These are phyloP conservation scores for Chlorella variabilis DNA, from an alignment of 163 green algal genomes.

Conservation along the genomic window DNA sequence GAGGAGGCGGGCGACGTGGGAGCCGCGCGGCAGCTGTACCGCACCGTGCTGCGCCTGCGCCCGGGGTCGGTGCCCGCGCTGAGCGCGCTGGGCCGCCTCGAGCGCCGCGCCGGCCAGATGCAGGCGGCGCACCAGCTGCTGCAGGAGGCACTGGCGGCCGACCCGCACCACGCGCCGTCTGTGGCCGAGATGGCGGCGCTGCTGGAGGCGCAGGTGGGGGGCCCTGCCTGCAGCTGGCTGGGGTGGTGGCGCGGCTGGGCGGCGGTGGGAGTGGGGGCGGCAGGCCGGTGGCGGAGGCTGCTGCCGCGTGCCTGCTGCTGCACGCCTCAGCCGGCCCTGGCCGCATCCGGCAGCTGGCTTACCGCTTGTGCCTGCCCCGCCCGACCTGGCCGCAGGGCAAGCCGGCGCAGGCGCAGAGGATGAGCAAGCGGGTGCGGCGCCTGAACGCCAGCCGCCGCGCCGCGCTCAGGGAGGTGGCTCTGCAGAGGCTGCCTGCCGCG, in stretches of 20 bases:
- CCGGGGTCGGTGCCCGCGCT: slow-evolving; percentile 27
- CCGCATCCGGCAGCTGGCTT: too few species aligned
- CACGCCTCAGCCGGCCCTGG: too few species aligned
- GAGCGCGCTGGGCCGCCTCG: slow-evolving; percentile 40
- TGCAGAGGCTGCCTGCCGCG: neutral
- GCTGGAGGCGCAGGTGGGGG: slow-evolving; percentile 18
- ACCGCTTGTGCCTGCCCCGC: neutral
- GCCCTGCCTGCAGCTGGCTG: neutral
- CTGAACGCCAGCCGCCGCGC: neutral
- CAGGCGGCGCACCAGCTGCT: slow-evolving; percentile 14
- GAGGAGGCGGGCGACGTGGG: slow-evolving; percentile 66
- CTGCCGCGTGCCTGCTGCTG: too few species aligned
- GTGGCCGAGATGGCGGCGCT: slow-evolving; percentile 31
- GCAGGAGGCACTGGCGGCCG: slow-evolving; percentile 6
- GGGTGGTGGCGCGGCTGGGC: neutral
- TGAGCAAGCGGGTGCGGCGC: neutral
- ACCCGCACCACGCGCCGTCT: slow-evolving; percentile 25
- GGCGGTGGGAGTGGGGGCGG: too few species aligned
- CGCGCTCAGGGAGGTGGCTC: neutral
- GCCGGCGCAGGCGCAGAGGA: neutral
- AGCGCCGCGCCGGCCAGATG: slow-evolving; percentile 28
- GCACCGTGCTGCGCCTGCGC: slow-evolving; percentile 54
- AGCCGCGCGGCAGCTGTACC: slow-evolving; percentile 82
- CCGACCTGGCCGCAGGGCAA: neutral
- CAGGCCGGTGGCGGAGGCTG: too few species aligned